These are phyloP conservation scores for Platanthera zijinensis DNA, from an alignment of 106 monocot genomes.

Conservation along the genomic window DNA sequence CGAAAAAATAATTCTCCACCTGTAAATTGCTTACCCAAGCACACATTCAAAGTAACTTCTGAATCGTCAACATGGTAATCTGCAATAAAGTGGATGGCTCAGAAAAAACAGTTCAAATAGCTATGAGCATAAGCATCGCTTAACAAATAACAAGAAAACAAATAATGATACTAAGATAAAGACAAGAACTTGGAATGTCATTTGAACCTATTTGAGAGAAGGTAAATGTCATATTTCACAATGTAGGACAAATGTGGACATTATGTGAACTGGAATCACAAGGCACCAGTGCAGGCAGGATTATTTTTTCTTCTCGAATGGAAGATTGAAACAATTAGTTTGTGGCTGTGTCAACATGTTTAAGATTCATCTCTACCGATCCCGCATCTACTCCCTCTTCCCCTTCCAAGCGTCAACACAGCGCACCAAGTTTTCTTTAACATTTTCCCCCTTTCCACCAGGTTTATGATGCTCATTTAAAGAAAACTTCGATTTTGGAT, in stretches of 20 bases:
- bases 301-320: no score
- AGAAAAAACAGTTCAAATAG: neutral
- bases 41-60: slow-evolving; percentile 95
- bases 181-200: neutral
- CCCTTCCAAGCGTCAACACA: no score
- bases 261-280: neutral
- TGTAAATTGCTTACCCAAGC: slow-evolving; percentile 86
- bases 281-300: neutral
- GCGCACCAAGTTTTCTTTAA: no score
- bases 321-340: no score
- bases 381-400: no score
- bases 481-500: no score
- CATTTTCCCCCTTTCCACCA: no score
- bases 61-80: slow-evolving; percentile 99
- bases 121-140: neutral
- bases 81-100: slow-evolving; percentile 19
- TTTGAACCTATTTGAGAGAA: neutral
- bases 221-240: neutral
- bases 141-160: slow-evolving; percentile 6
- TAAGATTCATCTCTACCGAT: no score
- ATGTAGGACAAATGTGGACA: neutral
- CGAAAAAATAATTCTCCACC: slow-evolving; percentile 93
- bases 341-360: no score
- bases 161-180: neutral
- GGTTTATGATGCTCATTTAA: no score